A percentile compares a stretch with the other conserved stretches of the same genome.
phyloP scores from a whole-genome alignment of 2,329 filamentous ascomycete genomes.

The Ceratocystis lukuohia region DNA sequence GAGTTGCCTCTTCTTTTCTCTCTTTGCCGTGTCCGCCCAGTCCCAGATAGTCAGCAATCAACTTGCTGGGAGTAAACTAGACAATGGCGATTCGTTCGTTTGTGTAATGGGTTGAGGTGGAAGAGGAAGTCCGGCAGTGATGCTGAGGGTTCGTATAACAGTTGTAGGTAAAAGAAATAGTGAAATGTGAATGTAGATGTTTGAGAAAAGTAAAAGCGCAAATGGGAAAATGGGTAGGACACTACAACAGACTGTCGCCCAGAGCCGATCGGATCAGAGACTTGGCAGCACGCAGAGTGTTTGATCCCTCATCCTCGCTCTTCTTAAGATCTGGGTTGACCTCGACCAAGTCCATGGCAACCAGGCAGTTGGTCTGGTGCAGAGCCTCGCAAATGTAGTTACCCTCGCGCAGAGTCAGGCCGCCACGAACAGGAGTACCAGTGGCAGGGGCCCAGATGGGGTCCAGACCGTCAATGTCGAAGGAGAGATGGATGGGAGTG shows the following conservation, averaged over 20 bases:
- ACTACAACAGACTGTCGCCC: constrained; percentile 72
- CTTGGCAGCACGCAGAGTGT: constrained; percentile 83
- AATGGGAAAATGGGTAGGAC: neutral
- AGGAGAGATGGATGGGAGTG: constrained; percentile 92
- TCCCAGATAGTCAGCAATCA: neutral
- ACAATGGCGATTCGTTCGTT: constrained; percentile 15
- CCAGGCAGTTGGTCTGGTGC: constrained; percentile 62
- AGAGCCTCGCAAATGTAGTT: constrained; percentile 91
- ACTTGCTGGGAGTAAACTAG: neutral
- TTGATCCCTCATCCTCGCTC: constrained; percentile 47
- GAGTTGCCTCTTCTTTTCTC: constrained; percentile 19
- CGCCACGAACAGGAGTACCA: constrained; percentile 85
- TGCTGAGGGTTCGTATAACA: no score
- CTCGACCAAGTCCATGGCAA: constrained; percentile 72
- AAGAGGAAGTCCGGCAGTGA: no score
- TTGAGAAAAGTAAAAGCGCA: neutral
- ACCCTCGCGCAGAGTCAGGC: constrained; percentile 83
- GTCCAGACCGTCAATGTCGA: constrained; percentile 93
- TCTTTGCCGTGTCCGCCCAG: neutral
- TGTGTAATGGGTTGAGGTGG: constrained; percentile 10
- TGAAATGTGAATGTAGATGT: neutral
- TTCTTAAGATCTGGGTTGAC: constrained; percentile 61
- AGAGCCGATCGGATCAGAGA: constrained; percentile 83
- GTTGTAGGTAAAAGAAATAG: neutral
- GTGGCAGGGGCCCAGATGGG: constrained; percentile 94